Evolutionary conservation across 176 grass and related monocot genomes (phyloP).

Genomic region (Cenchrus fungigraminus): DNA sequence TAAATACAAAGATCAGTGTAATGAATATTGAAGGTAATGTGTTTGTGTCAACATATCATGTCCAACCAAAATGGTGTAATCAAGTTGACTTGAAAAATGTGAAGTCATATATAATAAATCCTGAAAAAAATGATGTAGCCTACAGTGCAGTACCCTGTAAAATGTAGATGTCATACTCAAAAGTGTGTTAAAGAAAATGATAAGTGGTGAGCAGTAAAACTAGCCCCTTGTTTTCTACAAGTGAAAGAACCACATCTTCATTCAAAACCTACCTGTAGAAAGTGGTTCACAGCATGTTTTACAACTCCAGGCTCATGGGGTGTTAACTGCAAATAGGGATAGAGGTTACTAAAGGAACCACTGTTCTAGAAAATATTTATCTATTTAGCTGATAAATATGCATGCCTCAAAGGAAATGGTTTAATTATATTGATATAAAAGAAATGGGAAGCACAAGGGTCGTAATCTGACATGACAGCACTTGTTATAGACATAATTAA

Average conservation of each 20-base stretch:
- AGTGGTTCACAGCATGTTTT: conserved; percentile 91
- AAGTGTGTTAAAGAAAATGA: no score
- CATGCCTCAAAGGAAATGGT: neutral
- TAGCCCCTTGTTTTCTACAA: neutral
- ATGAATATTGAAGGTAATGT: neutral
- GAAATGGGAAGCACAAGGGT: neutral
- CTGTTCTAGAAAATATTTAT: conserved; percentile 18
- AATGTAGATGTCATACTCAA: neutral
- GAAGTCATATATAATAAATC: neutral
- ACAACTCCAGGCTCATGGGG: conserved; percentile 94
- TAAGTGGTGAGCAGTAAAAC: neutral
- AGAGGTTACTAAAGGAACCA: conserved; percentile 3
- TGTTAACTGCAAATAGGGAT: conserved; percentile 62
- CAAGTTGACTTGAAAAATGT: neutral
- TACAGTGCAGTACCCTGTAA: neutral
- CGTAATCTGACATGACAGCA: neutral
- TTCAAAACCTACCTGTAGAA: conserved; percentile 73
- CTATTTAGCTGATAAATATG: neutral
- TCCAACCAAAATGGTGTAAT: neutral
- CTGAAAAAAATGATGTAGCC: neutral
- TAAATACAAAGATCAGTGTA: conserved; percentile 19
- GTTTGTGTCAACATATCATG: neutral
- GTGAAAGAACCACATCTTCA: conserved; percentile 15
- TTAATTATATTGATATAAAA: neutral
- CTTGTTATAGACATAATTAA: conserved; percentile 1